Evolutionary conservation across 2,329 filamentous ascomycete species (phyloP), one percentile per base, ranked within the genome.

Genomic region (Beauveria bassiana): DNA sequence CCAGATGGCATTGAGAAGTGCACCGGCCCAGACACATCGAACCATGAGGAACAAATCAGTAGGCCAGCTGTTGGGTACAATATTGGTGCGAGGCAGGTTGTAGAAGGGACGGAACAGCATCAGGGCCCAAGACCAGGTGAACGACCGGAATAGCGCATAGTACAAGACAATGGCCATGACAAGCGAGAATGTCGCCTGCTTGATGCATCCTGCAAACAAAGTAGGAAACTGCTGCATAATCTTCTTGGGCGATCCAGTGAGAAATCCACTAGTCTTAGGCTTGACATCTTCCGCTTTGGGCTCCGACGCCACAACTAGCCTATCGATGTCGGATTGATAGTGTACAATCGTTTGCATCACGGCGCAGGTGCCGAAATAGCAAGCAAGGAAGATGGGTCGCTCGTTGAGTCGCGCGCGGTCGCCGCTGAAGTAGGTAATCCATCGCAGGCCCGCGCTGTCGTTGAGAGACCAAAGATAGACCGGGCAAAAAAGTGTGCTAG

Each of bases 371-470:
- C 87, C 70, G 66, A 95, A 84, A 68, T 89, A 86, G 63, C 82
- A 84, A 40, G 90, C 86, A 56, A 96, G 78, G 71, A 92, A 95
- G 28, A 98, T 82, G 1, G 91, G 88, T 65, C 89, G 85, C 78
- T 98, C 93, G 71, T 98, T 98, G 62, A 97, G 76, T 58, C 86
- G 82, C 22, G 88, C 82, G 42, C 92, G 83, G 71, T 95, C 90
- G 66, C 82, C 86, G 64, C 79, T 86, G 73, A 84, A 85, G 66
- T 85, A 82, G 60, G 88, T 89, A 66, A 96, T 86, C 83, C 89
- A 90, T 65, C 83, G 81, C 59, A 97, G 79, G 64, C 87, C 86
- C 58, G 83, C 81, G 45, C 75, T 75, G 20, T 78, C 76, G 24
- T 86, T 77, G 57, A 83, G 79, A 4, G 88, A 88, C 82, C 86